Percentiles rank a stretch among this genome's conserved stretches.
Evolutionary conservation across 129 eudicot species (phyloP).

Genomic region (Tagetes erecta): DNA sequence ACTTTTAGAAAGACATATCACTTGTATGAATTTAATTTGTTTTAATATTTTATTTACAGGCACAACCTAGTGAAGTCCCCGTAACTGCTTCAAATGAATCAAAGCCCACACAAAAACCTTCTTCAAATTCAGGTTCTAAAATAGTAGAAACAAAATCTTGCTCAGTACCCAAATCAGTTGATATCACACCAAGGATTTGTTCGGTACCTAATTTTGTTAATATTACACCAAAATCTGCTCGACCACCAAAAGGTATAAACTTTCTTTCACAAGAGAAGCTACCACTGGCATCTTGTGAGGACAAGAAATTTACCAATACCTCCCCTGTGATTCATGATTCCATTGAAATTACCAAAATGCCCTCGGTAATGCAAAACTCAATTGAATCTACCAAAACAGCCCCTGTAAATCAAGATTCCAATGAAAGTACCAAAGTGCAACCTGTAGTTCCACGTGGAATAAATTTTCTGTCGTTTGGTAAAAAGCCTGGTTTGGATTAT

Average conservation of each 20-base stretch:
- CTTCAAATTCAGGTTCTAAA: slow-evolving; percentile 33
- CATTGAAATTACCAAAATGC: slow-evolving; percentile 23
- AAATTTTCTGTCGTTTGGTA: slow-evolving; percentile 57
- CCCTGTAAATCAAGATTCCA: slow-evolving; percentile 3
- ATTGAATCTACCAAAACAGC: slow-evolving; percentile 19
- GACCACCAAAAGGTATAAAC: slow-evolving; percentile 59
- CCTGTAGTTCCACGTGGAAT: slow-evolving; percentile 53
- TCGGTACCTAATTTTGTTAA: slow-evolving; percentile 16
- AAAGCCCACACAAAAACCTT: slow-evolving; percentile 33
- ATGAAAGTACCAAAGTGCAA: slow-evolving; percentile 27
- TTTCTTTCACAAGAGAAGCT: slow-evolving; percentile 39
- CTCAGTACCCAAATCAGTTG: slow-evolving; percentile 18
- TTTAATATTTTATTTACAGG: slow-evolving; percentile 31
- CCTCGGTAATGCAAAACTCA: slow-evolving; percentile 21
- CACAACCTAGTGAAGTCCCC: slow-evolving; percentile 34
- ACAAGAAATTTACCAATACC: slow-evolving; percentile 21
- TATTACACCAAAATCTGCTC: slow-evolving; percentile 29
- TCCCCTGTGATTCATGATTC: slow-evolving; percentile 22
- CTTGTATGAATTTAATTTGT: neutral
- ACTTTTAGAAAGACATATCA: neutral
- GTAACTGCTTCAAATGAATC: slow-evolving; percentile 15
- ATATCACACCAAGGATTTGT: slow-evolving; percentile 16
- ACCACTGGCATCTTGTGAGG: slow-evolving; percentile 32
- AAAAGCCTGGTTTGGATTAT: slow-evolving; percentile 29
- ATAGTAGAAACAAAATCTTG: slow-evolving; percentile 28